A percentile compares a stretch with the other conserved stretches of the same genome.
Conservation (phyloP, 1,139 yeast genomes). For the Dujonia santamariae region DNA sequence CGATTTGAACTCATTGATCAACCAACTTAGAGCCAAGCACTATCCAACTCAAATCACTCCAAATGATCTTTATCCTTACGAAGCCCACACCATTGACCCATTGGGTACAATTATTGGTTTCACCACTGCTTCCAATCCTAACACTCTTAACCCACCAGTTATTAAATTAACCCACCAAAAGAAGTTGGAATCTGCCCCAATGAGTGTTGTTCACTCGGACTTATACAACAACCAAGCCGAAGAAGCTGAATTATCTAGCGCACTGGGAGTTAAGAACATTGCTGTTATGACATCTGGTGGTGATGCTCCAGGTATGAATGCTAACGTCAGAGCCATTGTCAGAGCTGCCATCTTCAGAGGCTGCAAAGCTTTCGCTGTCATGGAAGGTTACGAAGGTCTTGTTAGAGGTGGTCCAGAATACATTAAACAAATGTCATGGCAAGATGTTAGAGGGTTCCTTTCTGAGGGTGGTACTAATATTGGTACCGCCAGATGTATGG, state of each 20-base stretch:
- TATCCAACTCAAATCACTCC: conserved; percentile 45
- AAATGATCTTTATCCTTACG: conserved; percentile 65
- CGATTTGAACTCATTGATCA: conserved; percentile 33
- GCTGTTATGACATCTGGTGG: conserved; percentile 90
- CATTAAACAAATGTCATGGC: conserved; percentile 69
- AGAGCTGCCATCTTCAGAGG: conserved; percentile 70
- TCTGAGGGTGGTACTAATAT: conserved; percentile 78
- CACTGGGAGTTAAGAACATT: conserved; percentile 44
- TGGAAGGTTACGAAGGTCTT: conserved; percentile 78
- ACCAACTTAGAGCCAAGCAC: conserved; percentile 23
- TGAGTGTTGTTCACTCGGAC: conserved; percentile 15
- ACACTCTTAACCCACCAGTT: conserved; percentile 48
- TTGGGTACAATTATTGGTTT: conserved; percentile 67
- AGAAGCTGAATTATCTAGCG: too few relatives aligned
- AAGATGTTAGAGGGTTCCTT: conserved; percentile 72
- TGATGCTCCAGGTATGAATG: conserved; percentile 86
- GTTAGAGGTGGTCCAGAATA: conserved; percentile 62
- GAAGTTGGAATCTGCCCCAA: conserved; percentile 8
- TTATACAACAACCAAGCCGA: conserved; percentile 12
- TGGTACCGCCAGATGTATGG: conserved; percentile 77
- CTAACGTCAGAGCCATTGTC: conserved; percentile 76
- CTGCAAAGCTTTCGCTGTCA: conserved; percentile 69
- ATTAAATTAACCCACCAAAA: conserved; percentile 15
- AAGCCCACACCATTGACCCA: conserved; percentile 66
- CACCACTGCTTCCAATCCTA: conserved; percentile 56